These are phyloP conservation scores for Daldinia loculata DNA, from an alignment of 495 filamentous ascomycete species.

Conservation along the genomic window DNA sequence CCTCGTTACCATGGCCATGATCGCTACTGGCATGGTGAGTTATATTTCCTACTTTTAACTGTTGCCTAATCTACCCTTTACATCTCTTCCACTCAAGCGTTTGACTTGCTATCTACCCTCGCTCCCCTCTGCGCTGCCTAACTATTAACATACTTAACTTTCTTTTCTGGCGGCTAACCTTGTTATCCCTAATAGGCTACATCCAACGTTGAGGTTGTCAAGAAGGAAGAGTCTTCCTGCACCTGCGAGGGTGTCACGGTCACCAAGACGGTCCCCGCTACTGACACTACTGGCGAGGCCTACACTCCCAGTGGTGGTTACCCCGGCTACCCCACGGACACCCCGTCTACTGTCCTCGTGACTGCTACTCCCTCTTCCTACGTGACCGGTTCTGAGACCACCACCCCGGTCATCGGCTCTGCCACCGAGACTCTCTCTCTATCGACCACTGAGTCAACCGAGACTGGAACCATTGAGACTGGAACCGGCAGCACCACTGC, in stretches of 20 bases:
- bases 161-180: constrained; percentile 10
- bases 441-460: neutral
- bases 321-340: constrained; percentile 5
- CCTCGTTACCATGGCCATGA: constrained; percentile 44
- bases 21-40: constrained; percentile 56
- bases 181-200: constrained; percentile 24
- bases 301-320: constrained; percentile 19
- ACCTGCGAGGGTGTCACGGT: constrained; percentile 30
- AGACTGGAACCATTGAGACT: constrained; percentile 2
- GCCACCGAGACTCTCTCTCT: constrained; percentile 8
- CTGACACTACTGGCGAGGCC: constrained; percentile 24
- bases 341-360: constrained; percentile 19
- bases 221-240: constrained; percentile 38
- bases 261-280: constrained; percentile 29
- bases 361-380: constrained; percentile 33
- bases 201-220: constrained; percentile 14
- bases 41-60: neutral
- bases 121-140: neutral
- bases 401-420: constrained; percentile 3
- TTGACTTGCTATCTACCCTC: neutral
- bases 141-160: neutral
- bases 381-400: constrained; percentile 19
- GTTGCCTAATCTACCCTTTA: neutral
- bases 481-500: constrained; percentile 16
- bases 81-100: neutral